Conservation (phyloP, 805 yeast genomes). For the Lipomyces starkeyi region DNA sequence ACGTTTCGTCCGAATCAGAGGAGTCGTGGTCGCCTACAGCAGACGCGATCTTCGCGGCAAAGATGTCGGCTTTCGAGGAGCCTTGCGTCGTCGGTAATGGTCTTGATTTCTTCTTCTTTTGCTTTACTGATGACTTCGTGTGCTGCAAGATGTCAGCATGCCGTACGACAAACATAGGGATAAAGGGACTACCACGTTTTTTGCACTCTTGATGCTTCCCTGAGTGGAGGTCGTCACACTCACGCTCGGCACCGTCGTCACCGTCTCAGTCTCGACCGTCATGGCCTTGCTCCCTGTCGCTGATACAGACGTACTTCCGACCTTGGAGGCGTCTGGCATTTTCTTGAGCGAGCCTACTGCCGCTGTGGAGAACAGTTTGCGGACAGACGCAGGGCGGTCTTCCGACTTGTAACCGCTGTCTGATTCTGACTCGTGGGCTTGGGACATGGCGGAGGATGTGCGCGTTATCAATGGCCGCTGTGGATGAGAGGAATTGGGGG, state of each 20-base stretch:
- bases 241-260: conserved; percentile 54
- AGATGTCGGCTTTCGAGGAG: conserved; percentile 81
- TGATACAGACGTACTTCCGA: background rate
- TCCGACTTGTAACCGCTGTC: conserved; percentile 34
- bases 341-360: conserved; percentile 27
- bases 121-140: conserved; percentile 22
- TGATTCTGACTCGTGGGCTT: conserved; percentile 27
- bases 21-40: conserved; percentile 91
- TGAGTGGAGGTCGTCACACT: conserved; percentile 38
- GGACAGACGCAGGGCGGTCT: conserved; percentile 30
- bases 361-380: conserved; percentile 14
- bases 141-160: background rate
- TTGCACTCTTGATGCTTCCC: conserved; percentile 31
- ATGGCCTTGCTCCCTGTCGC: conserved; percentile 41
- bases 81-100: conserved; percentile 20
- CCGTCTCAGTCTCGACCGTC: conserved; percentile 69
- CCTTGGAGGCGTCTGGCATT: background rate
- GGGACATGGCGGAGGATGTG: background rate
- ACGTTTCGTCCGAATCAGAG: conserved; percentile 91
- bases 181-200: conserved; percentile 22
- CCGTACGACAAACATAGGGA: background rate
- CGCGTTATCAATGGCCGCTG: conserved; percentile 3
- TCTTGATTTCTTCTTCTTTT: conserved; percentile 29
- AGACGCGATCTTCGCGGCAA: conserved; percentile 92
- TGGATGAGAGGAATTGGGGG: background rate